Percentiles rank a stretch among this genome's conserved stretches.
Conservation (phyloP, 2,329 filamentous ascomycete genomes). For the Fusarium sp. region DNA sequence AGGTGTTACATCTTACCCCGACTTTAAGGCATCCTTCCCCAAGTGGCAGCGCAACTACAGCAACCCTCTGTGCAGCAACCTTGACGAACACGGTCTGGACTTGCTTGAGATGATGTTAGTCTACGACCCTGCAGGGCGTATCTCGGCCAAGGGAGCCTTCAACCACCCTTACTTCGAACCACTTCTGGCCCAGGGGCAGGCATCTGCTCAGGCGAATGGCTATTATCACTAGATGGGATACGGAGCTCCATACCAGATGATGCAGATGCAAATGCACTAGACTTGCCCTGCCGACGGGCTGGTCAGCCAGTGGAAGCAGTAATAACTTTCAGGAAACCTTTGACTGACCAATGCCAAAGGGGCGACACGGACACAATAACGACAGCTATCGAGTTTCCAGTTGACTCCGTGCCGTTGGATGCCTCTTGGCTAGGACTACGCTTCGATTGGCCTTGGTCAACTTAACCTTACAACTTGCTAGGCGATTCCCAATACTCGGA, state of each 20-base stretch:
- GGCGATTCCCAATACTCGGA: not conserved
- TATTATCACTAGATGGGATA: constrained; percentile 53
- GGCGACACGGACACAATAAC: constrained; percentile 6
- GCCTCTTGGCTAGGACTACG: constrained; percentile 8
- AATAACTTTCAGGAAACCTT: constrained; percentile 28
- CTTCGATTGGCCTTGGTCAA: constrained; percentile 13
- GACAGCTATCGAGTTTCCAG: constrained; percentile 4
- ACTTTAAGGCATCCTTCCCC: constrained; percentile 92
- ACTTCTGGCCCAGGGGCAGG: constrained; percentile 49
- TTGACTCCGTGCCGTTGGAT: constrained; percentile 1
- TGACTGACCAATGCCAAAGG: constrained; percentile 4
- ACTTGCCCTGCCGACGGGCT: not conserved
- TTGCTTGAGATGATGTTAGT: constrained; percentile 78
- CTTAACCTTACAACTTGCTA: constrained; percentile 2
- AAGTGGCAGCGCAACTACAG: constrained; percentile 84
- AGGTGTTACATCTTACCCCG: constrained; percentile 92
- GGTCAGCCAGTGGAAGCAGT: constrained; percentile 6
- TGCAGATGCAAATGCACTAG: constrained; percentile 39
- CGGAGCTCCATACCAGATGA: constrained; percentile 39
- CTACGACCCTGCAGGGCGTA: constrained; percentile 87
- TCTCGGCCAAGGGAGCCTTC: constrained; percentile 89
- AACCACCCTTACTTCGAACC: constrained; percentile 83
- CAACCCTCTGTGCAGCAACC: constrained; percentile 73
- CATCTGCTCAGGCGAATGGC: constrained; percentile 48
- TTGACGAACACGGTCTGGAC: constrained; percentile 79